Conservation (phyloP, 2,329 filamentous ascomycete species). For the Botrytis pseudocinerea region DNA sequence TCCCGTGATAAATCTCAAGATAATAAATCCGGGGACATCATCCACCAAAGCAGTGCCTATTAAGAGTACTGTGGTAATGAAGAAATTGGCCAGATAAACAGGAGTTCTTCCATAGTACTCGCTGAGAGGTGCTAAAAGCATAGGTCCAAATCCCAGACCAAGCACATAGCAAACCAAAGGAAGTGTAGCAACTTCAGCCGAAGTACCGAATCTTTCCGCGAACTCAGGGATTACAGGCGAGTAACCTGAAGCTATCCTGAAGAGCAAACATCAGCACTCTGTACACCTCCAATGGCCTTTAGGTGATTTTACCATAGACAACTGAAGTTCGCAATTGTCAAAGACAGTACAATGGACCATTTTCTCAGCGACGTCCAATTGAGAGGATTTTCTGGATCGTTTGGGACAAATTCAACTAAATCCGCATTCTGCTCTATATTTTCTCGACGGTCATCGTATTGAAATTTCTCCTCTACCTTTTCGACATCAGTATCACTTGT, state of each 20-base stretch:
- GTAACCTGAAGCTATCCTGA: conserved; percentile 31
- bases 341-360: conserved; percentile 34
- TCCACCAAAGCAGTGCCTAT: conserved; percentile 64
- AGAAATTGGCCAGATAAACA: conserved; percentile 47
- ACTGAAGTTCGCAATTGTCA: conserved; percentile 27
- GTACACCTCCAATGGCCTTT: conserved; percentile 48
- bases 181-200: conserved; percentile 15
- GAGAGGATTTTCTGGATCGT: conserved; percentile 36
- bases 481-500: conserved; percentile 2
- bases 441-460: background rate
- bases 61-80: conserved; percentile 58
- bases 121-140: conserved; percentile 60
- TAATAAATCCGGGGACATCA: conserved; percentile 47
- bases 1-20: conserved; percentile 51
- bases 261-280: conserved; percentile 46
- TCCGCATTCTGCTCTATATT: background rate
- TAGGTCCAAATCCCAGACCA: conserved; percentile 61
- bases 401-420: conserved; percentile 17
- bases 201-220: background rate
- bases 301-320: conserved; percentile 48
- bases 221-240: conserved; percentile 9
- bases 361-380: conserved; percentile 35
- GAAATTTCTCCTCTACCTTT: background rate
- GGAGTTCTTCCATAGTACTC: conserved; percentile 57
- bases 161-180: conserved; percentile 50